Base-by-base conservation (phyloP, 2,329 filamentous ascomycete genomes). In the Sordariomycetes sp. region DNA sequence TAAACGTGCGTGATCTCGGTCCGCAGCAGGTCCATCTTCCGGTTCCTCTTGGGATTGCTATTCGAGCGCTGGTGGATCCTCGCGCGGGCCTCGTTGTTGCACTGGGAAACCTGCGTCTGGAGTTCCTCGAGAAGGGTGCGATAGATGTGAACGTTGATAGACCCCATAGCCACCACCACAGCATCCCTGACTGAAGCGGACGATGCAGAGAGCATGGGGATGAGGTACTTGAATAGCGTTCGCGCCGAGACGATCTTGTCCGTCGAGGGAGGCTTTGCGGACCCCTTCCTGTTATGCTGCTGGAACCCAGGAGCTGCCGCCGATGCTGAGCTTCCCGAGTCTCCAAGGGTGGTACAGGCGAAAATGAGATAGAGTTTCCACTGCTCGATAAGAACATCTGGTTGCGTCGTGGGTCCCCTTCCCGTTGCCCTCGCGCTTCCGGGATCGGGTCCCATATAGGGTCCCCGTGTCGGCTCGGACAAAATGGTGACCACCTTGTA, bases 291-390 rank as follows among this genome's bases (percentile, higher is more conserved):
- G 4, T 83, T 80, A 70, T 97, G 93, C 62, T 95, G 88, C 1
- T 76, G 76, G 14, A 78, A 76, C 7, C 60, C 53, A n/a, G 58
- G 57, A 46, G 40, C 40, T 20, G 59, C 58, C 34, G 86, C 76
- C 58, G 85, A 82, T 3, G 71, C 63, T 1, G 68, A 62, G 59
- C 77, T 83, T 11, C 90, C 90, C 11, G 90, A 82, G 63, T 94
- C 94, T 43, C 89, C 92, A 59, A 99, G 78, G 0, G 94, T 97
- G 11, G 93, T 96, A 72, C 95, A 99, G 11, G 93, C 94, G 74
- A 99, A 97, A 58, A 97, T 92, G 28, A 99, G 79, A 69, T 97
- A 97, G 2, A 97, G 77, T 71, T 97, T 97, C 93, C 93, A 99
- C 69, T 99, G 94, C 71, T 97, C 95, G 60, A 99, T 85, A 59